Percentiles rank a stretch among this genome's conserved stretches.
phyloP scores from a whole-genome alignment of 805 yeast species.

The Monosporozyma siamensis region DNA sequence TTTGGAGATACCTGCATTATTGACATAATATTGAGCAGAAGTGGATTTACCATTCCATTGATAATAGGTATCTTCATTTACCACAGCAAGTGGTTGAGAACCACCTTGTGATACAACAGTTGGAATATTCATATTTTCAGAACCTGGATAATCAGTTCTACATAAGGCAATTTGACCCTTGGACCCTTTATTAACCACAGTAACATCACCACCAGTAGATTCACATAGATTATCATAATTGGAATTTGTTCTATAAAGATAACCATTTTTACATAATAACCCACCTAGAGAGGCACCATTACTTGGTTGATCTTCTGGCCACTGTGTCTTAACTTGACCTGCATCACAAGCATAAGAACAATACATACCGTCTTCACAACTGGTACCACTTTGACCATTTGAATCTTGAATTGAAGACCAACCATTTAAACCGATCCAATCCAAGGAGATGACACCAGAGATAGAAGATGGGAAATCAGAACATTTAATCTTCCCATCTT shows the following conservation, averaged over 20 bases:
- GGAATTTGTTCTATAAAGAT: slow-evolving; percentile 72
- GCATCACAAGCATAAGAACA: slow-evolving; percentile 98
- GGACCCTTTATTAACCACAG: slow-evolving; percentile 53
- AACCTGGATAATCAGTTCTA: slow-evolving; percentile 98
- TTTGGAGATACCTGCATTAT: slow-evolving; percentile 85
- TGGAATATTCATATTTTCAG: slow-evolving; percentile 97
- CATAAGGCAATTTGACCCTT: slow-evolving; percentile 74
- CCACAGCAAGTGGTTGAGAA: slow-evolving; percentile 63
- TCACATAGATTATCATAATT: slow-evolving; percentile 64
- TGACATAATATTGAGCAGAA: slow-evolving; percentile 94
- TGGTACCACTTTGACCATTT: slow-evolving; percentile 46
- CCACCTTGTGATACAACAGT: slow-evolving; percentile 68
- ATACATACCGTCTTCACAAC: slow-evolving; percentile 82
- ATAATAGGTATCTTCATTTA: slow-evolving; percentile 69
- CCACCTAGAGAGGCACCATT: slow-evolving; percentile 94
- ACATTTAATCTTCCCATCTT: slow-evolving; percentile 64
- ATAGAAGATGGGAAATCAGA: slow-evolving; percentile 58
- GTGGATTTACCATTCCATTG: slow-evolving; percentile 73
- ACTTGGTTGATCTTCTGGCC: slow-evolving; percentile 84
- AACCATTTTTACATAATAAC: slow-evolving; percentile 73
- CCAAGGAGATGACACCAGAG: slow-evolving; percentile 56
- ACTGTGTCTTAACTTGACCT: slow-evolving; percentile 98
- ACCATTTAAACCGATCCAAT: slow-evolving; percentile 46
- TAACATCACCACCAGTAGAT: slow-evolving; percentile 71
- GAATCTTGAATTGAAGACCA: slow-evolving; percentile 34